Conservation (phyloP, 768 basidiomycete genomes). For the Leucocoprinus birnbaumii region DNA sequence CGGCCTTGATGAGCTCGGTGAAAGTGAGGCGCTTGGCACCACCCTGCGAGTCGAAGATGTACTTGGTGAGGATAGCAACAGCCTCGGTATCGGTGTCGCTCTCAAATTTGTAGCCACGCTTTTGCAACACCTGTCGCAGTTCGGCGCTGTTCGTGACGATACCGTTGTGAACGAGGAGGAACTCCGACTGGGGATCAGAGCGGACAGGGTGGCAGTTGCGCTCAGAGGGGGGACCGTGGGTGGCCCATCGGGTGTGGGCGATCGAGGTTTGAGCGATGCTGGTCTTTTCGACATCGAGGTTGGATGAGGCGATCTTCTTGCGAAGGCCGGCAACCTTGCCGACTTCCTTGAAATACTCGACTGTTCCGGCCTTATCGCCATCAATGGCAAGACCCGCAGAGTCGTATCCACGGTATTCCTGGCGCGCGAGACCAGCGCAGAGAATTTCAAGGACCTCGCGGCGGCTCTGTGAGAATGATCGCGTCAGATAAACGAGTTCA, state of each 20-base stretch:
- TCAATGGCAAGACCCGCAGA: constrained; percentile 91
- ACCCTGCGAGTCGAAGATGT: constrained; percentile 87
- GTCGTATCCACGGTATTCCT: constrained; percentile 99
- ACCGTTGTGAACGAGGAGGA: constrained; percentile 96
- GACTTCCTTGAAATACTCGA: constrained; percentile 93
- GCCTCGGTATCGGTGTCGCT: constrained; percentile 98
- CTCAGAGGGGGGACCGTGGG: constrained; percentile 87
- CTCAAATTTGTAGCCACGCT: constrained; percentile 91
- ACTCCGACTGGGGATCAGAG: constrained; percentile 77
- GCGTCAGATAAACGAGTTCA: constrained; percentile 11
- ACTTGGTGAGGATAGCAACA: constrained; percentile 94
- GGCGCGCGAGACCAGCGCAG: constrained; percentile 84
- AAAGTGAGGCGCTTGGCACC: constrained; percentile 75
- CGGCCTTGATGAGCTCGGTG: constrained; percentile 90
- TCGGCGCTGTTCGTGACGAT: constrained; percentile 95
- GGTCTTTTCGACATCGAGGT: constrained; percentile 70
- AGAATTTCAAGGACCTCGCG: constrained; percentile 90
- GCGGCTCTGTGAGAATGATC: constrained; percentile 57
- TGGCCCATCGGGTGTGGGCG: constrained; percentile 99
- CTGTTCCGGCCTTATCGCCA: constrained; percentile 77
- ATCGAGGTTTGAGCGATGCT: constrained; percentile 90
- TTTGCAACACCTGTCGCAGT: constrained; percentile 89
- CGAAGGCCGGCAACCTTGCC: constrained; percentile 94
- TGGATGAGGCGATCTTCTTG: constrained; percentile 77
- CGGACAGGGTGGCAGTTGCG: constrained; percentile 95